Conservation (phyloP, 345 rosid species). For the Excoecaria agallocha region DNA sequence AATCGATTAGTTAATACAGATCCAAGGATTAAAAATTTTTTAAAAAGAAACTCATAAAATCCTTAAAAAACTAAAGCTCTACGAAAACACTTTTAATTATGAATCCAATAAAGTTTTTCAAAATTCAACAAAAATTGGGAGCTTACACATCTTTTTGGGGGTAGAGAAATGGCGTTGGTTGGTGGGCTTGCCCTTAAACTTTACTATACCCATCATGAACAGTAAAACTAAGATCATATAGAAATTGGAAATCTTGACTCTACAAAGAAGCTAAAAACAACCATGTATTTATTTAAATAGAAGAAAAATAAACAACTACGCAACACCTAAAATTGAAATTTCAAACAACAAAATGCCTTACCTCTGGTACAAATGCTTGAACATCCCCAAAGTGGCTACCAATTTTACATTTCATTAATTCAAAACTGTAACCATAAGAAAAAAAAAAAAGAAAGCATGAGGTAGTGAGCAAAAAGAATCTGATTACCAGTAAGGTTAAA, state of each 20-base stretch:
- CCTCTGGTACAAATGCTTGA: too few species aligned
- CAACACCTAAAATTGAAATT: too few species aligned
- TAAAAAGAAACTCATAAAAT: neutral
- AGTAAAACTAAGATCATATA: neutral
- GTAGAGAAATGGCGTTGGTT: slow-evolving; percentile 57
- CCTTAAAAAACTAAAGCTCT: neutral
- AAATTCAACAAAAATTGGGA: neutral
- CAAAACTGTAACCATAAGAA: too few species aligned
- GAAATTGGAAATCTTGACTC: neutral
- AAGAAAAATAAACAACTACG: too few species aligned
- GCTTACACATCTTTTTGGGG: slow-evolving; percentile 56
- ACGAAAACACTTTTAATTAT: neutral
- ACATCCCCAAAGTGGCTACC: too few species aligned
- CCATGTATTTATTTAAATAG: too few species aligned
- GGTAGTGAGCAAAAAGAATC: too few species aligned
- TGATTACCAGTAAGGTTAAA: too few species aligned
- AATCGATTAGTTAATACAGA: neutral
- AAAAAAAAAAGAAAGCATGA: too few species aligned
- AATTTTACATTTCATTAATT: too few species aligned
- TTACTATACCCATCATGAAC: slow-evolving; percentile 50
- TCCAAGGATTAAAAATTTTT: neutral
- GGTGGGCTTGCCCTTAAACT: slow-evolving; percentile 69
- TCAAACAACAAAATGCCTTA: too few species aligned
- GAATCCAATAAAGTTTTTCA: neutral
- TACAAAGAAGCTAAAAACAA: neutral